Evolutionary conservation across 2,329 filamentous ascomycete genomes (phyloP).

Genomic region (Fusarium decemcellulare): DNA sequence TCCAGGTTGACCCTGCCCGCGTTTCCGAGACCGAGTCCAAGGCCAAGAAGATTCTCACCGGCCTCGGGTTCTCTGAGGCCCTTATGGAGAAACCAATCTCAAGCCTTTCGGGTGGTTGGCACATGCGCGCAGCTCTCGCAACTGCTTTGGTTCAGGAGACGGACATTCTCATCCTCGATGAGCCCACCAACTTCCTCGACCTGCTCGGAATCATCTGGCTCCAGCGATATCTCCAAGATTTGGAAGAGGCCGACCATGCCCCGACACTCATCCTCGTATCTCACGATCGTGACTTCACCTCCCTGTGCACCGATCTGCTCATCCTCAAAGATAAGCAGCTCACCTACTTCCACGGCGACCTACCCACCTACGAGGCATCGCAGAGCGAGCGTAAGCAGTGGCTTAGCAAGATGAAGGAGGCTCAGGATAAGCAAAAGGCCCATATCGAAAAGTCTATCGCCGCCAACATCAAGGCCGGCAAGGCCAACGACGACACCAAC

Average conservation of each 20-base stretch:
- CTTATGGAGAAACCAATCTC: conserved; percentile 71
- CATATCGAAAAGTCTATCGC: conserved; percentile 86
- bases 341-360: conserved; percentile 81
- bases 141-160: conserved; percentile 78
- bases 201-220: conserved; percentile 89
- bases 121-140: conserved; percentile 77
- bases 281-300: conserved; percentile 86
- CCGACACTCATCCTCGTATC: conserved; percentile 84
- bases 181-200: conserved; percentile 90
- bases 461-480: conserved; percentile 81
- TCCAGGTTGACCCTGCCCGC: conserved; percentile 76
- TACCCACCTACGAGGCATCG: conserved; percentile 79
- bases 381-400: conserved; percentile 77
- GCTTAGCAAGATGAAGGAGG: conserved; percentile 82
- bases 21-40: conserved; percentile 75
- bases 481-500: conserved; percentile 85
- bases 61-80: conserved; percentile 79
- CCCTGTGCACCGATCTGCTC: conserved; percentile 82
- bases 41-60: conserved; percentile 76
- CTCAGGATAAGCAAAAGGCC: conserved; percentile 83
- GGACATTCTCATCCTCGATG: conserved; percentile 86
- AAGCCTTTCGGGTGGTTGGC: conserved; percentile 83
- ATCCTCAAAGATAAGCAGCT: conserved; percentile 81
- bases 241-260: conserved; percentile 66
- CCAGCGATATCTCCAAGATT: conserved; percentile 76